Base-by-base conservation (phyloP, 805 yeast genomes). In the Cyberlindnera bimundalis region DNA sequence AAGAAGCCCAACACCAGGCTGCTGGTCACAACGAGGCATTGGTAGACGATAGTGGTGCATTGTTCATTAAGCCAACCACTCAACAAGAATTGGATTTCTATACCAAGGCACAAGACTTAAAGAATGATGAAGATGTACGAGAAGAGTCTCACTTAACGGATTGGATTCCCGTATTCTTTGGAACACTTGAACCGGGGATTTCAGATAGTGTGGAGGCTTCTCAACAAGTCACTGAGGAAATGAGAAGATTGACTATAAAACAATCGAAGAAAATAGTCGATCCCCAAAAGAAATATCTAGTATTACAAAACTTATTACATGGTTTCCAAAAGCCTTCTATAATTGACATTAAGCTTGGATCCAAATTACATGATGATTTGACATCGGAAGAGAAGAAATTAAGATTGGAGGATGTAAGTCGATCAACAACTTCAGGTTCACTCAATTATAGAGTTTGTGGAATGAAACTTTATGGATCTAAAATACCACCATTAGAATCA, bases 1-100 rank as follows among this genome's bases (percentile, higher is more conserved):
- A 17, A 1, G 37, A 41, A 29, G 48, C 51, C 1, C 48, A 59
- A 40, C 86, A 84, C 55, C 84, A 80, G 62, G 98, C 93, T 3
- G 98, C 97, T 0, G 99, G 99, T 6, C 99, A 91, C 55, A 85
- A 72, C 6, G 98, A 96, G 0, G 75, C 84, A 3, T 51, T 87
- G 39, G 74, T 76, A 10, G 79, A 79, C 47, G 71, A 60, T 6
- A 76, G 74, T 29, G 95, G 89, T 0, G 62, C 76, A 7, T 64
- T 91, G 13, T 83, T 90, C 50, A 76, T 86, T 41, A 91, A 93
- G 60, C 80, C 81, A 0, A 69, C 90, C 0, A 58, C 65, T 0
- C 61, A 61, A 19, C 78, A 76, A 49, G 99, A 91, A 61, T 61
- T 84, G 21, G 79, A 75, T n/a, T 93, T 93, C 61, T 91, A 93